Conservation (phyloP, 2,329 filamentous ascomycete species). For the Fusarium napiforme region DNA sequence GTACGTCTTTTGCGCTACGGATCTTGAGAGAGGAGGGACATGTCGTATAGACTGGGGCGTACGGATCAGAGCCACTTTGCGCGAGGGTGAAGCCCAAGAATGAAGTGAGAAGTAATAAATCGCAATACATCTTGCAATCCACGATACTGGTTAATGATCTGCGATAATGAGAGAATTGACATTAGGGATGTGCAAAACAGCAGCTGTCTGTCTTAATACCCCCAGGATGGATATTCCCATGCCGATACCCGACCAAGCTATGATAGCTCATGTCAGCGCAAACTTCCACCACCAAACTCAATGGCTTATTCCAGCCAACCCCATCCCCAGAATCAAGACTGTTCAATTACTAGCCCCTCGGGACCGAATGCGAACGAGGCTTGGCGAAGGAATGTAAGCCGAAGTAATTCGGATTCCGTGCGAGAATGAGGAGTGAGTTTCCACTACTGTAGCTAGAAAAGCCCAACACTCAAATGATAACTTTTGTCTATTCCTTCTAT, state of each 20-base stretch:
- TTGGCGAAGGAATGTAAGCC: neutral
- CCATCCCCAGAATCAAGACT: neutral
- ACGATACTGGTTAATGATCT: rapidly evolving
- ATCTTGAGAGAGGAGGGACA: slow-evolving; percentile 24
- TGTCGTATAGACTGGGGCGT: slow-evolving; percentile 23
- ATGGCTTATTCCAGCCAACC: neutral
- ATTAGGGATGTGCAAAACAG: neutral
- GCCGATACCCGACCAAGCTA: neutral
- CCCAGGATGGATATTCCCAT: neutral
- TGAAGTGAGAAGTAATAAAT: neutral
- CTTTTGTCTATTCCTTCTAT: slow-evolving; percentile 23
- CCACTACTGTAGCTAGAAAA: neutral
- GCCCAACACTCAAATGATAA: neutral
- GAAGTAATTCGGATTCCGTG: neutral
- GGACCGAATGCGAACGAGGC: neutral
- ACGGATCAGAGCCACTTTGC: slow-evolving; percentile 16
- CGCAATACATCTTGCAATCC: neutral
- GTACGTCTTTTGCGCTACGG: slow-evolving; percentile 16
- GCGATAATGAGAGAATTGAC: rapidly evolving
- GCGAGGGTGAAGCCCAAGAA: neutral
- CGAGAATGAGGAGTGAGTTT: neutral
- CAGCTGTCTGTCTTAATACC: neutral
- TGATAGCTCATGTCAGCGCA: neutral
- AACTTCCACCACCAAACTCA: neutral
- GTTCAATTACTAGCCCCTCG: neutral